A percentile compares a stretch with the other conserved stretches of the same genome.
Evolutionary conservation across 352 stramenopile species (phyloP).

Genomic region (Saprolegnia parasitica): DNA sequence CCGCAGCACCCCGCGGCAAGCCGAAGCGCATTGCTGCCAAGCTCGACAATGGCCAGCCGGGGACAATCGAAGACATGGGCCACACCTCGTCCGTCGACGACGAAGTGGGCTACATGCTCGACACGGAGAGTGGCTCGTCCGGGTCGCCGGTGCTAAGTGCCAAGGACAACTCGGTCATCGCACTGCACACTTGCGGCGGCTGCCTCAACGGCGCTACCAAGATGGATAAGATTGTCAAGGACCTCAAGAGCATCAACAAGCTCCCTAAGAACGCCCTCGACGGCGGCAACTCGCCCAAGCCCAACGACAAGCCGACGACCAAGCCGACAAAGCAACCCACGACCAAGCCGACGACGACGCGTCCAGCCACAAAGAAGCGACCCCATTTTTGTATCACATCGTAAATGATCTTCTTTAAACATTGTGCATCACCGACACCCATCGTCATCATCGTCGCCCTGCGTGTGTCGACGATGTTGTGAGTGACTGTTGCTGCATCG

Average conservation of each 20-base stretch:
- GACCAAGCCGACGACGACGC: not conserved
- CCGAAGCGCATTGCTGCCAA: constrained; percentile 38
- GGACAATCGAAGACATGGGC: too few species aligned
- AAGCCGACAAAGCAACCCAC: not conserved
- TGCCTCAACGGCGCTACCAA: constrained; percentile 36
- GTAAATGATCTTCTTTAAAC: too few species aligned
- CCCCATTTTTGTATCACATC: too few species aligned
- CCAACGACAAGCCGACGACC: too few species aligned
- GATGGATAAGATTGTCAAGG: constrained; percentile 33
- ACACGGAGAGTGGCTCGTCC: constrained; percentile 37
- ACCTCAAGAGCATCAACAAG: constrained; percentile 38
- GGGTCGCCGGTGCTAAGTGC: constrained; percentile 28
- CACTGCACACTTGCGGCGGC: constrained; percentile 37
- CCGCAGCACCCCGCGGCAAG: constrained; percentile 32
- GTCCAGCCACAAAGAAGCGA: too few species aligned
- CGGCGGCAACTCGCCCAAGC: too few species aligned
- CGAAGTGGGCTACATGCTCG: constrained; percentile 37
- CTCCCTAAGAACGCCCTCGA: too few species aligned
- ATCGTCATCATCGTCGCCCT: too few species aligned
- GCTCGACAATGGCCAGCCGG: constrained; percentile 26
- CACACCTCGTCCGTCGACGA: constrained; percentile 32
- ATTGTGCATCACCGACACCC: too few species aligned
- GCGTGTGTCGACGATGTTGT: too few species aligned
- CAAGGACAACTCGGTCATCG: constrained; percentile 35
- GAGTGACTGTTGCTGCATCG: too few species aligned